phyloP scores from a whole-genome alignment of 345 rosid species.

The Camelina laxa region DNA sequence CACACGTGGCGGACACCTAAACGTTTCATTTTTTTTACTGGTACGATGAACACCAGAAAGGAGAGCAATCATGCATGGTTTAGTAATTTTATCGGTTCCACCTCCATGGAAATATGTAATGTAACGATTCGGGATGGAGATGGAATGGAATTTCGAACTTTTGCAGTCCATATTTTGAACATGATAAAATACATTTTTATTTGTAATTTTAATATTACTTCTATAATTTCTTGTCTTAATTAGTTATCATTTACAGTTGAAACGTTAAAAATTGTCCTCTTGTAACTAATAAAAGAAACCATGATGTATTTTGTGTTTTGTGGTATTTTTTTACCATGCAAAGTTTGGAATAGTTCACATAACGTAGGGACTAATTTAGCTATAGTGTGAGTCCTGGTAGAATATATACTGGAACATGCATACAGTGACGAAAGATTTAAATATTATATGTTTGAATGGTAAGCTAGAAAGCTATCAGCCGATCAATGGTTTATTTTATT shows the following conservation, averaged over 20 bases:
- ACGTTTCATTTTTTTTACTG: constrained; percentile 32
- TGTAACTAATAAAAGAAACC: too few relatives aligned
- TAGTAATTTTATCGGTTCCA: constrained; percentile 5
- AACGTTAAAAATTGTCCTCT: background rate
- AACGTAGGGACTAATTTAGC: background rate
- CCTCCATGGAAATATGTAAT: constrained; percentile 2
- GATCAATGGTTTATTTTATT: constrained; percentile 25
- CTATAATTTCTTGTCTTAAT: background rate
- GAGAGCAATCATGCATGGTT: constrained; percentile 13
- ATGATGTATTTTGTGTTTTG: background rate
- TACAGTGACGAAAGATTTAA: background rate
- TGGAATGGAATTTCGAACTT: background rate
- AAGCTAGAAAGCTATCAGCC: constrained; percentile 37
- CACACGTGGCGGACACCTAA: constrained; percentile 43
- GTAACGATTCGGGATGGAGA: constrained; percentile 8
- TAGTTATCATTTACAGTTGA: background rate
- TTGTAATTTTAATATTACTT: background rate
- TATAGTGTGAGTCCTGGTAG: constrained; percentile 7
- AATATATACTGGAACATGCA: background rate
- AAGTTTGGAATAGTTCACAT: constrained; percentile 4
- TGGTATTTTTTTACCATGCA: background rate
- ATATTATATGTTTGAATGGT: constrained; percentile 11
- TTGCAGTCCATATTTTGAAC: background rate
- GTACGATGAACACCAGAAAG: constrained; percentile 30
- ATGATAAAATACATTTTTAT: background rate